Evolutionary conservation across 768 basidiomycete species (phyloP), one percentile per base, ranked within the genome.

Genomic region (Calocybe cyanea): DNA sequence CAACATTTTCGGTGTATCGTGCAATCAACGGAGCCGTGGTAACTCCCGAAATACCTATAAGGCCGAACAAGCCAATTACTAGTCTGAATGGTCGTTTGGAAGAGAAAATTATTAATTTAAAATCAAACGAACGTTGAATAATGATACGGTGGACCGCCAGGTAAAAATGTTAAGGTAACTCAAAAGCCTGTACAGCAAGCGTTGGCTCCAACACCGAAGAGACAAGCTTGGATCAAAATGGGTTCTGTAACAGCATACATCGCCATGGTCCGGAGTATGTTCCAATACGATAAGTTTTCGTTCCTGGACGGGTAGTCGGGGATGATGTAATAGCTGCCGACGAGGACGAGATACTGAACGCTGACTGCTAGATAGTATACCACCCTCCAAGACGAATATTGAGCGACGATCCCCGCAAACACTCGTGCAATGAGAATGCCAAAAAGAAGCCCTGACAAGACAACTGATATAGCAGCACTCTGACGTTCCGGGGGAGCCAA

Each of bases 221-320:
- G 61, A 48, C 74, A 67, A 1, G 73, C 68, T 59, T 92, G 89
- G 7, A 90, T 72, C 24, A 94, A 66, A 15, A 83, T 64, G 0
- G 91, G 90, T 60, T 92, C 87, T 0, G 85, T 91, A 30, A 83
- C 70, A 0, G 81, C 68, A 53, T 81, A 85, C 61, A 80, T 84
- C 6, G 67, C 81, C 90, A 91, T 91, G 14, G 81, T 84, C 58
- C 68, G 76, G 25, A 88, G 63, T 39, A 91, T 83, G 14, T 79
- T 63, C 51, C 68, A 71, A 62, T 92, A 92, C 4, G 78, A 76
- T 50, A 88, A 43, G 39, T 75, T 67, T 23, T 57, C 62, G 57
- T 85, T 84, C 61, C 85, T 90, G 11, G 83, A 77, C 1, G 88
- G 90, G 57, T 85, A 90, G 63, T 92, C 88, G 0, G 89, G 90